Evolutionary conservation across 2,329 filamentous ascomycete genomes (phyloP).

Genomic region (Pseudogymnoascus sp.): DNA sequence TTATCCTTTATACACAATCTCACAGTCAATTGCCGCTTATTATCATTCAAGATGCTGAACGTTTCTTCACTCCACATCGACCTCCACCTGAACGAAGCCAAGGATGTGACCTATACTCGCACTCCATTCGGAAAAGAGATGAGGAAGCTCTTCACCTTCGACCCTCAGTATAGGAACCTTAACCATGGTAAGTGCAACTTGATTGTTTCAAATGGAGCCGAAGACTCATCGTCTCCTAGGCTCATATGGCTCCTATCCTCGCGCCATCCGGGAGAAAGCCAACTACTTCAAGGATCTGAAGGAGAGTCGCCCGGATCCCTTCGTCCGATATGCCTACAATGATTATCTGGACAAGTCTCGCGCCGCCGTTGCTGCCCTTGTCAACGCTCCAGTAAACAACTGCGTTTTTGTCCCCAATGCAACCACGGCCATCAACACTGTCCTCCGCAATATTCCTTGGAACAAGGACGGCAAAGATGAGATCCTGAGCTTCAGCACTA

Average conservation of each 20-base stretch:
- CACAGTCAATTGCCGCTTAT: neutral
- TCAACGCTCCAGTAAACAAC: conserved; percentile 58
- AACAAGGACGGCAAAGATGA: conserved; percentile 54
- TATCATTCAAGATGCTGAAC: conserved; percentile 17
- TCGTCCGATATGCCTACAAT: conserved; percentile 63
- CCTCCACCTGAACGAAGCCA: conserved; percentile 10
- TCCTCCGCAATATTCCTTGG: conserved; percentile 69
- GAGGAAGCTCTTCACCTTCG: conserved; percentile 29
- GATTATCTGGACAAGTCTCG: conserved; percentile 56
- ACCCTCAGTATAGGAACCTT: conserved; percentile 26
- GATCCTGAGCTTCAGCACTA: conserved; percentile 68
- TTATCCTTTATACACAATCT: neutral
- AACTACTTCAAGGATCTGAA: conserved; percentile 56
- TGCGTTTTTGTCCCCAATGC: conserved; percentile 77
- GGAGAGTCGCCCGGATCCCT: conserved; percentile 65
- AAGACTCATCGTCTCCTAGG: conserved; percentile 33
- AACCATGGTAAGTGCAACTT: conserved; percentile 28
- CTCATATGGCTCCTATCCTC: conserved; percentile 73
- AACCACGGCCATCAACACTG: conserved; percentile 67
- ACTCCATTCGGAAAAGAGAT: conserved; percentile 28
- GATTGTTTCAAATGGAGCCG: neutral
- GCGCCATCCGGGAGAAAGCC: conserved; percentile 48
- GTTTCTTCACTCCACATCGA: conserved; percentile 13
- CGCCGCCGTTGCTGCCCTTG: conserved; percentile 51
- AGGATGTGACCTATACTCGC: conserved; percentile 17